A percentile compares a stretch with the other conserved stretches of the same genome.
These are phyloP conservation scores for Thymus mandschuricus DNA, from an alignment of 257 asterid genomes.

Conservation along the genomic window DNA sequence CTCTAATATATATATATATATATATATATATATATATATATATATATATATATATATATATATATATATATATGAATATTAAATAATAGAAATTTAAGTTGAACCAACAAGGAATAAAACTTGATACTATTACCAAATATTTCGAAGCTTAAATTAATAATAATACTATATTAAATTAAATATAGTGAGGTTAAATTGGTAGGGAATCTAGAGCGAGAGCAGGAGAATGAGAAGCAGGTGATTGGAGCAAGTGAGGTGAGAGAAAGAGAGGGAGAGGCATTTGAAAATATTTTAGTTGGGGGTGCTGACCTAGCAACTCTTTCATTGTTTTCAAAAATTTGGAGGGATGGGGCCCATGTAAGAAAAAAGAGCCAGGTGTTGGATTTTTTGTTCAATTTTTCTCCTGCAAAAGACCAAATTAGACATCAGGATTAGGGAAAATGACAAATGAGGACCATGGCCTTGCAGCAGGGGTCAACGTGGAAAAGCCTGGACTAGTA, in stretches of 20 bases:
- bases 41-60: too few relatives aligned
- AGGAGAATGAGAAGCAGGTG: slow-evolving; percentile 33
- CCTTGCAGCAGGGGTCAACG: slow-evolving; percentile 30
- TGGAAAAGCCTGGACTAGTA: slow-evolving; percentile 28
- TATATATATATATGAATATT: too few relatives aligned
- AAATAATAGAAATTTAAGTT: too few relatives aligned
- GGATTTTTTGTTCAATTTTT: slow-evolving; percentile 21
- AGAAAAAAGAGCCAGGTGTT: slow-evolving; percentile 44
- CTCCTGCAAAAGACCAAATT: slow-evolving; percentile 19
- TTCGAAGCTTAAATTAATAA: too few relatives aligned
- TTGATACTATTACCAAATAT: too few relatives aligned
- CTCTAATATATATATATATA: too few relatives aligned
- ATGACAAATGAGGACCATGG: slow-evolving; percentile 35
- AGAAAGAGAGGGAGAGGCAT: slow-evolving; percentile 54
- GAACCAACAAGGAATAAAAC: too few relatives aligned
- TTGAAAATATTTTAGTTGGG: slow-evolving; percentile 50
- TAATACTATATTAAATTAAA: not conserved
- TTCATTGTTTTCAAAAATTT: slow-evolving; percentile 40
- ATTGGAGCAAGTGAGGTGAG: slow-evolving; percentile 40
- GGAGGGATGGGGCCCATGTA: slow-evolving; percentile 46
- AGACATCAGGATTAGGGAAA: slow-evolving; percentile 26
- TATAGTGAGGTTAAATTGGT: not conserved
- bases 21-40: too few relatives aligned
- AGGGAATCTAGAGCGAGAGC: not conserved
- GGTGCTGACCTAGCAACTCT: slow-evolving; percentile 46